These are phyloP conservation scores for Pseudocercospora macadamiae DNA, from an alignment of 2,329 filamentous ascomycete genomes.

Conservation along the genomic window DNA sequence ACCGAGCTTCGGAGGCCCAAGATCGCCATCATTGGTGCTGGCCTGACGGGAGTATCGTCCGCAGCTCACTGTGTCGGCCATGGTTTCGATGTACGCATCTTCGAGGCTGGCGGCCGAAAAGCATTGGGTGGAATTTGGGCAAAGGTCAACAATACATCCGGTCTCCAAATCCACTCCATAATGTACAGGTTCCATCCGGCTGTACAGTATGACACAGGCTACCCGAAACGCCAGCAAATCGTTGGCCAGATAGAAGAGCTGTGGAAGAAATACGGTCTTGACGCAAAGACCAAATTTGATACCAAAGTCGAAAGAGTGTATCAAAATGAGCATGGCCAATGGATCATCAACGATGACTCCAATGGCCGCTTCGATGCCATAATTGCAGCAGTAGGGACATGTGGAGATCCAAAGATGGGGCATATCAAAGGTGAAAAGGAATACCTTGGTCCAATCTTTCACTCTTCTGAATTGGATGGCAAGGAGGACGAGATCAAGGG, in stretches of 20 bases:
- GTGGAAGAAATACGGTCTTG: conserved; percentile 75
- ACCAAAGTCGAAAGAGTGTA: conserved; percentile 70
- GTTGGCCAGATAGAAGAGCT: conserved; percentile 70
- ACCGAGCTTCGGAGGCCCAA: conserved; percentile 62
- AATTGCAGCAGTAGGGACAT: conserved; percentile 77
- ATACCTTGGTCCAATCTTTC: conserved; percentile 73
- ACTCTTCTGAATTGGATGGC: conserved; percentile 74
- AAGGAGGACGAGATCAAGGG: conserved; percentile 69
- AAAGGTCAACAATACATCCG: conserved; percentile 73
- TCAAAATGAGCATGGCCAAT: conserved; percentile 68
- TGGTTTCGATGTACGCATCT: conserved; percentile 80
- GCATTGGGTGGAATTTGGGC: conserved; percentile 52
- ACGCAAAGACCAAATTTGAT: conserved; percentile 72
- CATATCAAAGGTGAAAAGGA: conserved; percentile 69
- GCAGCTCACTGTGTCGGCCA: conserved; percentile 83
- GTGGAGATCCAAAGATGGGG: conserved; percentile 76
- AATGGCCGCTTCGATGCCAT: conserved; percentile 78
- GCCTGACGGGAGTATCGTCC: conserved; percentile 53
- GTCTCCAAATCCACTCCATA: conserved; percentile 79
- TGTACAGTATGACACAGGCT: conserved; percentile 73
- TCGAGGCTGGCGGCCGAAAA: conserved; percentile 70
- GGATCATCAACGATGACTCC: conserved; percentile 74
- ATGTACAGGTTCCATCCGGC: conserved; percentile 90
- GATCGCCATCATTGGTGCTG: conserved; percentile 52
- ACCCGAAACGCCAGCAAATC: conserved; percentile 76